A percentile compares a stretch with the other conserved stretches of the same genome.
Conservation (phyloP, 192 early-diverging fungal genomes). For the Podila verticillata region DNA sequence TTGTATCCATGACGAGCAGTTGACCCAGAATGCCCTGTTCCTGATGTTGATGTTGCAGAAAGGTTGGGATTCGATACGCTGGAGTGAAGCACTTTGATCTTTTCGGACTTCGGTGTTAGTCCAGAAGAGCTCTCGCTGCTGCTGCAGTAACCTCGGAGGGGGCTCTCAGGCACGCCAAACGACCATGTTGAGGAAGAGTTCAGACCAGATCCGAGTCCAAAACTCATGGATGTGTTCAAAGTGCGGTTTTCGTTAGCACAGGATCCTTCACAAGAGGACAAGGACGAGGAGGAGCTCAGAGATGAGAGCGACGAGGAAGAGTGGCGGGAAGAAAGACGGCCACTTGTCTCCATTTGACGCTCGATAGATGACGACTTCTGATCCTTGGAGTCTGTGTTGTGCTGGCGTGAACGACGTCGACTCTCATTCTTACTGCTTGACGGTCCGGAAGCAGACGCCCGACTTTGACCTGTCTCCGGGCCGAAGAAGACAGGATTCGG, state of each 20-base stretch:
- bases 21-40: not conserved
- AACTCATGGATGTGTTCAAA: slow-evolving; percentile 3
- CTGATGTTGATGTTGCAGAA: not conserved
- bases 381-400: not conserved
- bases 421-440: not conserved
- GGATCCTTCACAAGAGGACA: not conserved
- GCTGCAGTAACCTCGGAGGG: slow-evolving; percentile 6
- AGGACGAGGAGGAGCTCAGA: slow-evolving; percentile 11
- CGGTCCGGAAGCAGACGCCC: not conserved
- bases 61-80: not conserved
- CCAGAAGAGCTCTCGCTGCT: slow-evolving; percentile 11
- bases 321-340: slow-evolving; percentile 3
- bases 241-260: not conserved
- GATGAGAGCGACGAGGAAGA: slow-evolving; percentile 11
- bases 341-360: not conserved
- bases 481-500: slow-evolving; percentile 32
- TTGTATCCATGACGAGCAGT: slow-evolving; percentile 8
- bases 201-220: not conserved
- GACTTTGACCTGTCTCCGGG: not conserved
- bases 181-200: slow-evolving; percentile 2
- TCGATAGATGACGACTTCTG: not conserved
- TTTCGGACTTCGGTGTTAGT: not conserved
- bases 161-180: slow-evolving; percentile 18
- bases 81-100: not conserved
- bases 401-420: not conserved